phyloP scores from a whole-genome alignment of 106 monocot genomes.

The Platanthera zijinensis region DNA sequence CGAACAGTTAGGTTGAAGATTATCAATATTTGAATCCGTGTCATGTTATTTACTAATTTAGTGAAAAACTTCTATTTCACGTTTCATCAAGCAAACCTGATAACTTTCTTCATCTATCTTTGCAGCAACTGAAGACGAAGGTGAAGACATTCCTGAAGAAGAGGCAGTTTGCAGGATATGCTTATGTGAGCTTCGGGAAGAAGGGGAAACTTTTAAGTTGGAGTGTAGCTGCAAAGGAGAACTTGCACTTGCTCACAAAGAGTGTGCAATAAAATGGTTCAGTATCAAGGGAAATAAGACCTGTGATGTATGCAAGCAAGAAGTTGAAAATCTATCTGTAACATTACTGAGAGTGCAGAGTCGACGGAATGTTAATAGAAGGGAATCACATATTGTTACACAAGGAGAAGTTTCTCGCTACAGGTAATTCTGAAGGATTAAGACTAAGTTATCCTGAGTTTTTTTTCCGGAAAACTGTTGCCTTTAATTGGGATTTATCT shows the following conservation, averaged over 20 bases:
- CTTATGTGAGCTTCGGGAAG: conserved; percentile 71
- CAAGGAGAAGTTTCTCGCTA: conserved; percentile 42
- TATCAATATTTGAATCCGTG: not conserved
- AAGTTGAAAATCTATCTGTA: conserved; percentile 83
- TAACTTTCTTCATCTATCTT: conserved; percentile 2
- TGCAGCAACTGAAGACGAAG: conserved; percentile 53
- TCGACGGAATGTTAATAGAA: conserved; percentile 39
- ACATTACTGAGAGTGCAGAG: conserved; percentile 79
- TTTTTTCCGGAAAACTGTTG: not conserved
- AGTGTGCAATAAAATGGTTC: conserved; percentile 97
- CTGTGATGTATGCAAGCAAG: conserved; percentile 92
- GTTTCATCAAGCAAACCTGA: conserved; percentile 7
- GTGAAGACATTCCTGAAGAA: conserved; percentile 92
- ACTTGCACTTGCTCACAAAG: conserved; percentile 96
- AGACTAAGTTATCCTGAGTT: not conserved
- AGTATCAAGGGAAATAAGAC: conserved; percentile 96
- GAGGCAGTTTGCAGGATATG: conserved; percentile 98
- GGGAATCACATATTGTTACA: conserved; percentile 21
- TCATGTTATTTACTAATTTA: not conserved
- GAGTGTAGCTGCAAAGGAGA: conserved; percentile 99
- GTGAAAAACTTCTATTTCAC: not conserved
- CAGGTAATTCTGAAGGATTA: conserved; percentile 33
- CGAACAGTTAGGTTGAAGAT: not conserved
- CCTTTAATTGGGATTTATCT: not conserved
- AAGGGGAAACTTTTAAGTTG: conserved; percentile 94